These are phyloP conservation scores for Ustilago sp. DNA, from an alignment of 1,284 basidiomycete genomes.

Conservation along the genomic window DNA sequence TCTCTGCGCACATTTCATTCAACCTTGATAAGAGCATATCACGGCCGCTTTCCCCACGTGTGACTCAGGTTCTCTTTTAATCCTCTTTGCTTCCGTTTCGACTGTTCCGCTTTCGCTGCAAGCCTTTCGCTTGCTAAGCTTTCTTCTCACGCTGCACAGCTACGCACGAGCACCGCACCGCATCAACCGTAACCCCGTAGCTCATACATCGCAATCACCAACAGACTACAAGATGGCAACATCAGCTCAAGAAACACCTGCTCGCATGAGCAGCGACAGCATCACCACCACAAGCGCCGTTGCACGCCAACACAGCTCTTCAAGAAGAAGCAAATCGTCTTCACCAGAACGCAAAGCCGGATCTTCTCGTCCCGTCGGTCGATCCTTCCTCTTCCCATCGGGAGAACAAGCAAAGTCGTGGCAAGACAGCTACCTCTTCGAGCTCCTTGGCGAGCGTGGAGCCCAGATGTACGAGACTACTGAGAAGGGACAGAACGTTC, in stretches of 20 bases:
- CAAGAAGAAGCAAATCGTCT: constrained; percentile 29
- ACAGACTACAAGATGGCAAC: constrained; percentile 18
- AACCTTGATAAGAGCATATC: not conserved
- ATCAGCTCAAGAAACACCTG: constrained; percentile 20
- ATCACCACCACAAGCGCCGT: constrained; percentile 30
- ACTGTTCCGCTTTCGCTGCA: constrained; percentile 1
- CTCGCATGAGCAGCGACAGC: constrained; percentile 41
- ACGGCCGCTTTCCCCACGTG: not conserved
- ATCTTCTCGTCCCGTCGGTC: constrained; percentile 25
- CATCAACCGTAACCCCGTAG: too few relatives aligned
- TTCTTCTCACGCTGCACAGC: not conserved
- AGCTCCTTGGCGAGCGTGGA: constrained; percentile 38
- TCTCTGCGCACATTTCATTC: not conserved
- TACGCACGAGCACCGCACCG: not conserved
- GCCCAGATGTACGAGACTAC: constrained; percentile 35
- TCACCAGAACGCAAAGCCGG: constrained; percentile 35
- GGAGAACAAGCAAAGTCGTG: constrained; percentile 48
- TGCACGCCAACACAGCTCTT: constrained; percentile 11
- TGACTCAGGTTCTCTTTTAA: not conserved
- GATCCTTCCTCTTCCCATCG: constrained; percentile 52
- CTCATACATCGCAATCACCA: not conserved
- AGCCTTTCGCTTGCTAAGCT: not conserved
- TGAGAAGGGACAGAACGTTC: constrained; percentile 46
- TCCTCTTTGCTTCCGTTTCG: not conserved
- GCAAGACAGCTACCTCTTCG: constrained; percentile 53